Base-by-base conservation (phyloP, 768 basidiomycete genomes). In the Mycena albidolilacea region DNA sequence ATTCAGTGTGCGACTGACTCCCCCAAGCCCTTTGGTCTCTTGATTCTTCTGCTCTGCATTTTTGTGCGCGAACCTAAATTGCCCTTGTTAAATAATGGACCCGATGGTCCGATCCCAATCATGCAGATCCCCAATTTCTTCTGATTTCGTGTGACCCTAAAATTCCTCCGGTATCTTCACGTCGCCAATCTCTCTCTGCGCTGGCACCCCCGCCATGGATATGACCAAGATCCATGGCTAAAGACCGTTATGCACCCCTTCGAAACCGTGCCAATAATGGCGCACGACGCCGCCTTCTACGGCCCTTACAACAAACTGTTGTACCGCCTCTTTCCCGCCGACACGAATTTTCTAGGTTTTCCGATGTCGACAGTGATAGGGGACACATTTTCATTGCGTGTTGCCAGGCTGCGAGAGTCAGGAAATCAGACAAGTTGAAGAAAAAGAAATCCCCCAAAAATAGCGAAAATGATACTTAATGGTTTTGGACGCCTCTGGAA, bases 221-320 rank as follows among this genome's bases (percentile, higher is more conserved):
- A 43, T 43, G 41, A 43, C 41, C 41, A 23, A 23, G 58, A 65
- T 11, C 67, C 67, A 43, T 69, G 67, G 67, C 67, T 59, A 2
- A 50, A 69, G 14, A 62, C 67, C 46, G 17, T 69, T 37, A 60
- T 69, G 48, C 48, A 62, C 21, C 67, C 67, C 30, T 69, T 69
- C 60, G 59, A 50, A 12, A 38, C 21, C 6, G 21, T 69, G 7
- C 67, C 59, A 0, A 30, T 30, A 35, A 23, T n/a, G 41, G 39
- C n/a, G 37, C 37, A 19, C 59, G 46, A 61, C 48, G 19, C 59
- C 23, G 67, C 62, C 39, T 69, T 73, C 50, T 62, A 75, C 62
- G 80, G 71, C 17, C 72, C 82, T 5, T 84, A 82, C 73, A 84
- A 83, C 75, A 83, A 83, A 64, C 79, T 84, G 12, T 71, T 84